These are phyloP conservation scores for Acacia concinna DNA, from an alignment of 331 rosid species.

Conservation along the genomic window DNA sequence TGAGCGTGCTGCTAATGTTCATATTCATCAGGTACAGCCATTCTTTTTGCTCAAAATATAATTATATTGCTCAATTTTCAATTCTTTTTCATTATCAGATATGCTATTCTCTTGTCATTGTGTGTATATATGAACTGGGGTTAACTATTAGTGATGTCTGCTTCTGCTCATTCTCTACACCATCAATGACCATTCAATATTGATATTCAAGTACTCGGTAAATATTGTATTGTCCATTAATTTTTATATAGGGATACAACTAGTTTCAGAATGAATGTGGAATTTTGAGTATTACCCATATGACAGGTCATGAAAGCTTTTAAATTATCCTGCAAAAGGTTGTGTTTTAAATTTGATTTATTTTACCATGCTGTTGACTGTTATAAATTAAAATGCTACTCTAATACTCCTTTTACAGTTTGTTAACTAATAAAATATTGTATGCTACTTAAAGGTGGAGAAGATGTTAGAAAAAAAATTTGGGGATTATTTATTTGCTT, in stretches of 20 bases:
- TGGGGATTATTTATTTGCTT: conserved; percentile 67
- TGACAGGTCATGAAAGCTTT: not conserved
- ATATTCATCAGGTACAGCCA: conserved; percentile 75
- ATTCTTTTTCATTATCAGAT: not conserved
- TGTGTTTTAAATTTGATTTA: not conserved
- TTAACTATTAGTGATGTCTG: not conserved
- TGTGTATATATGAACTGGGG: not conserved
- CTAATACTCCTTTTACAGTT: not conserved
- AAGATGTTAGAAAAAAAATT: conserved; percentile 95
- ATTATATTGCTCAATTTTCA: not conserved
- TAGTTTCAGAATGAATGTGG: not conserved
- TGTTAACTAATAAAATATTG: conserved; percentile 23
- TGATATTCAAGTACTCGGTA: not conserved
- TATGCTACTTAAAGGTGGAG: conserved; percentile 65
- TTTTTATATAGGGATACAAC: not conserved
- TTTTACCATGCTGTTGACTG: not conserved
- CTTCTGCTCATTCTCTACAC: too few relatives aligned
- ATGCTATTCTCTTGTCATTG: conserved; percentile 19
- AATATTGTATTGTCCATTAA: not conserved
- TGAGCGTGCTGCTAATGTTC: conserved; percentile 67
- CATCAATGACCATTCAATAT: not conserved
- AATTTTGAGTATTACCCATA: not conserved
- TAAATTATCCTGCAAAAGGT: not conserved
- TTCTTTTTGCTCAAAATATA: conserved; percentile 25
- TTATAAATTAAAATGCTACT: not conserved